Evolutionary conservation across 306 rosid species (phyloP).

Genomic region (Quercus cerris): DNA sequence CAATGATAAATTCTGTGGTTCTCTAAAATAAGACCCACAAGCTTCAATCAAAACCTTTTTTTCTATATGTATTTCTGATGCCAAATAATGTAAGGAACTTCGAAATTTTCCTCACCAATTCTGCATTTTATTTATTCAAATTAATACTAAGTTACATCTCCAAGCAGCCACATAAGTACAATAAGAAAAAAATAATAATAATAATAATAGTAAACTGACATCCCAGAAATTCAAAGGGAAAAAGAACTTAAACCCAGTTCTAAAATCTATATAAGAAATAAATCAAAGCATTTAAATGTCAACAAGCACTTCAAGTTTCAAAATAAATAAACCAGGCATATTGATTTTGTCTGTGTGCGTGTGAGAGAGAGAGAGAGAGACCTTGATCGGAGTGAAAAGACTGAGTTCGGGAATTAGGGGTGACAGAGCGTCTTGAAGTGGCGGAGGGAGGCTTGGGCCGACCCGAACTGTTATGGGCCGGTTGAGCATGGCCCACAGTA

Average conservation of each 20-base stretch:
- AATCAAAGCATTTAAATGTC: neutral
- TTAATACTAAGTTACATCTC: neutral
- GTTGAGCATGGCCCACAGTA: conserved; percentile 18
- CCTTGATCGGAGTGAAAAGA: conserved; percentile 46
- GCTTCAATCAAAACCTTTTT: neutral
- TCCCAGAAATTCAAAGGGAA: neutral
- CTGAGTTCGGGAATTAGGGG: conserved; percentile 33
- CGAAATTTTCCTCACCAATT: neutral
- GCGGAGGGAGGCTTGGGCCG: conserved; percentile 38
- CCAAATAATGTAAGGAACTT: neutral
- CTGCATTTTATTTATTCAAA: neutral
- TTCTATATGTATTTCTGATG: neutral
- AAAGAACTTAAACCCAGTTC: neutral
- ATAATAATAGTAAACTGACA: neutral
- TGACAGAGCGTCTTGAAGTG: conserved; percentile 42
- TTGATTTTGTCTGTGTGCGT: neutral
- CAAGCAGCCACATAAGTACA: neutral
- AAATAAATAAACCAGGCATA: too few relatives aligned
- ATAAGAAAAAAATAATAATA: neutral
- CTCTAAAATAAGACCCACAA: neutral
- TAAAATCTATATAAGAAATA: neutral
- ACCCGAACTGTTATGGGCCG: conserved; percentile 14
- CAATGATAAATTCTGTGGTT: neutral
- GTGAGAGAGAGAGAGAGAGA: conserved; percentile 1
- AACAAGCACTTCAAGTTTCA: neutral